Percentiles rank a stretch among this genome's conserved stretches.
These are phyloP conservation scores for Monilinia vaccinii-corymbosi DNA, from an alignment of 2,329 filamentous ascomycete genomes.

Conservation along the genomic window DNA sequence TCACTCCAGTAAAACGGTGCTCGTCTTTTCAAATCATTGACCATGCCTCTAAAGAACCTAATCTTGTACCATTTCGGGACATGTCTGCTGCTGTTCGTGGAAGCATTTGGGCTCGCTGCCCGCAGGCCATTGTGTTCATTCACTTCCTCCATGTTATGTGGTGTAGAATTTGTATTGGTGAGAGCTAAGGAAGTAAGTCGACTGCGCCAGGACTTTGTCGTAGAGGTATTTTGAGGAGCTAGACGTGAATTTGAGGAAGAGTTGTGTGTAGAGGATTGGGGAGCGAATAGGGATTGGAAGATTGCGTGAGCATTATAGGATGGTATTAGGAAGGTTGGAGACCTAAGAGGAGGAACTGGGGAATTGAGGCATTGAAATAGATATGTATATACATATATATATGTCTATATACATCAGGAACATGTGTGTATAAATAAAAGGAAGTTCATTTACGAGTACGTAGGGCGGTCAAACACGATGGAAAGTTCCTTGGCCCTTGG, in stretches of 20 bases:
- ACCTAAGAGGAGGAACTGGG: background rate
- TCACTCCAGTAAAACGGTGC: conserved; percentile 73
- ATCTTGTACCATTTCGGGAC: conserved; percentile 60
- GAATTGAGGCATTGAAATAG: conserved; percentile 1
- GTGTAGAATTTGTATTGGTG: background rate
- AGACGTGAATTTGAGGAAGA: background rate
- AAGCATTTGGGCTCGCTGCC: conserved; percentile 13
- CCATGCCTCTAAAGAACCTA: conserved; percentile 67
- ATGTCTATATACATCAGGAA: background rate
- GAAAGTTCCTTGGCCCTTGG: background rate
- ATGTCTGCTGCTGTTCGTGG: conserved; percentile 15
- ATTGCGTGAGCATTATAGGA: conserved; percentile 1
- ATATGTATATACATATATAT: background rate
- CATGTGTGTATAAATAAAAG: background rate
- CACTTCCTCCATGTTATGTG: background rate
- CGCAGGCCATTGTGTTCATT: conserved; percentile 9
- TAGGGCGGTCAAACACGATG: background rate
- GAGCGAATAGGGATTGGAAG: conserved; percentile 15
- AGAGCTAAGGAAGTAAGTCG: background rate
- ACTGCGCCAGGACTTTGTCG: conserved; percentile 4
- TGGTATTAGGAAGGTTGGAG: background rate
- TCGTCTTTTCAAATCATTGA: conserved; percentile 65
- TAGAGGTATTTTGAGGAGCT: background rate
- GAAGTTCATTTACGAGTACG: too few relatives aligned
- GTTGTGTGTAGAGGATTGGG: conserved; percentile 17